A percentile compares a stretch with the other conserved stretches of the same genome.
Evolutionary conservation across 2,329 filamentous ascomycete species (phyloP).

Genomic region (Xylaria hypoxylon): DNA sequence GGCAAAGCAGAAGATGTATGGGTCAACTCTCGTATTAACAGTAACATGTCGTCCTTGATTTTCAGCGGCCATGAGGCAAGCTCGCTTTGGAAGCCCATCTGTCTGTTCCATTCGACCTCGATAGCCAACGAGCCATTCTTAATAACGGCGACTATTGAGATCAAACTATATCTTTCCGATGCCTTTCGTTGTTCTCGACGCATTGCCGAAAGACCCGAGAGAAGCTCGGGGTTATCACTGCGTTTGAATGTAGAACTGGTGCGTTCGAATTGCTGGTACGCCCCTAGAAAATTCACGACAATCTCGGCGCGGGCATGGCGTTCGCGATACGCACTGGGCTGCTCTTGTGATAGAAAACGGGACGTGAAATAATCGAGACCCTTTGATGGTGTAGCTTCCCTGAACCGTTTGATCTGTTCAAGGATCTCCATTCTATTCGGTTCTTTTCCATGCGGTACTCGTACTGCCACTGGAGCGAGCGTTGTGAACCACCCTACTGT

Average conservation of each 20-base stretch:
- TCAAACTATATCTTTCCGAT: conserved; percentile 26
- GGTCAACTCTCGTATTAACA: background rate
- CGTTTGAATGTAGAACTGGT: conserved; percentile 17
- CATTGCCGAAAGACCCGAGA: conserved; percentile 18
- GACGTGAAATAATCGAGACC: conserved; percentile 22
- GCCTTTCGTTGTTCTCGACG: conserved; percentile 19
- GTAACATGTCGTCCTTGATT: conserved; percentile 3
- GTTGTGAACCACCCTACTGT: conserved; percentile 34
- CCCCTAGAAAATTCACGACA: conserved; percentile 22
- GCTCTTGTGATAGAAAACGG: conserved; percentile 2
- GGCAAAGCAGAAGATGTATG: background rate
- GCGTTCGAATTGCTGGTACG: conserved; percentile 25
- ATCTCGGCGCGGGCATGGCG: conserved; percentile 18
- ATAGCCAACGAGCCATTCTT: conserved; percentile 21
- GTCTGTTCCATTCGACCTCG: conserved; percentile 24
- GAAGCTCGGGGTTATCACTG: conserved; percentile 12
- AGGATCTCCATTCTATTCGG: conserved; percentile 1
- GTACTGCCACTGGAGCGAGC: conserved; percentile 14
- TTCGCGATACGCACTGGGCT: background rate
- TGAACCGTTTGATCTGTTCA: background rate
- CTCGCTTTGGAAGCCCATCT: conserved; percentile 21
- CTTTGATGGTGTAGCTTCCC: conserved; percentile 11
- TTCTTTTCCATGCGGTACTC: background rate
- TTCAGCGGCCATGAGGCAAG: conserved; percentile 13
- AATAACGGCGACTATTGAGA: conserved; percentile 19